A percentile compares a stretch with the other conserved stretches of the same genome.
These are phyloP conservation scores for Aspergillus thermomutatus DNA, from an alignment of 2,329 filamentous ascomycete species.

Conservation along the genomic window DNA sequence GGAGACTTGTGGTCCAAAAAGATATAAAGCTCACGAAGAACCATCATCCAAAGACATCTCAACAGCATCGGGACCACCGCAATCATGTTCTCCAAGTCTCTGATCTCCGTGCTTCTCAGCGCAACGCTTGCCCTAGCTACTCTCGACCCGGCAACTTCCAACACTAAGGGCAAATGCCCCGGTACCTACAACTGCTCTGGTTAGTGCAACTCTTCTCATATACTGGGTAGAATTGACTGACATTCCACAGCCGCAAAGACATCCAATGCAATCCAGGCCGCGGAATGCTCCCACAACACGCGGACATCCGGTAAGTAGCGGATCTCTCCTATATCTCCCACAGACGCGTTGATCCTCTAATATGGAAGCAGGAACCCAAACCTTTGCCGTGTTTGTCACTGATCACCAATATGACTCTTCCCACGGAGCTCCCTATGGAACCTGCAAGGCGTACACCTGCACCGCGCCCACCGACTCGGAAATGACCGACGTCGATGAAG, in stretches of 20 bases:
- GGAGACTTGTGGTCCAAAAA: constrained; percentile 28
- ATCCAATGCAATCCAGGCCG: constrained; percentile 37
- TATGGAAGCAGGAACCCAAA: constrained; percentile 21
- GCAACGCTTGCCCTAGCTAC: constrained; percentile 23
- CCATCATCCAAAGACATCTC: neutral
- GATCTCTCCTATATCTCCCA: too few relatives aligned
- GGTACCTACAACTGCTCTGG: constrained; percentile 26
- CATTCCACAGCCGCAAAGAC: constrained; percentile 26
- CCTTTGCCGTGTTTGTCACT: constrained; percentile 38
- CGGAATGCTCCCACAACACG: constrained; percentile 40
- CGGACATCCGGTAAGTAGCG: constrained; percentile 21
- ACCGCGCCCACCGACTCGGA: constrained; percentile 27
- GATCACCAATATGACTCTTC: constrained; percentile 46
- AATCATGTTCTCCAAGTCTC: neutral
- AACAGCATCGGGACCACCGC: neutral
- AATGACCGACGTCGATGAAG: constrained; percentile 27
- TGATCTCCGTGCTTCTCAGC: constrained; percentile 11
- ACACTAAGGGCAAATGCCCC: constrained; percentile 36
- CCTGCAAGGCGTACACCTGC: constrained; percentile 45
- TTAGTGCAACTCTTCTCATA: constrained; percentile 4
- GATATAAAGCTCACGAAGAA: constrained; percentile 30
- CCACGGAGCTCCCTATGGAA: constrained; percentile 48
- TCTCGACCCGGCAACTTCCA: constrained; percentile 32
- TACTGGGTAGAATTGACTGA: neutral
- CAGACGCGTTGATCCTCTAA: neutral